Percentiles rank a stretch among this genome's conserved stretches.
phyloP scores from a whole-genome alignment of 2,329 filamentous ascomycete genomes.

The Diplocarpon mali region DNA sequence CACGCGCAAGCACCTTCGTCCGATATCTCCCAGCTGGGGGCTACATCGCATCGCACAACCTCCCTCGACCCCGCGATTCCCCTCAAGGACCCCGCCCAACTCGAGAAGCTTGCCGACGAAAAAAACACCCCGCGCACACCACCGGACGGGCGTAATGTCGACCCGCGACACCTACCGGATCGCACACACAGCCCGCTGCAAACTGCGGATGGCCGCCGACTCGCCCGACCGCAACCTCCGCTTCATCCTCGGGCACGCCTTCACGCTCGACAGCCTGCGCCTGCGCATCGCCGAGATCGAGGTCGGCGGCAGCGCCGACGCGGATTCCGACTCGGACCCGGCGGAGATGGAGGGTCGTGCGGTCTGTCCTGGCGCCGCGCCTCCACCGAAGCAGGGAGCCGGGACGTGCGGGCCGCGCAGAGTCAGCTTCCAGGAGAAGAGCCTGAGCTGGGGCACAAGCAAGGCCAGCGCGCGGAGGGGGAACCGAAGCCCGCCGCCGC shows the following conservation, averaged over 20 bases:
- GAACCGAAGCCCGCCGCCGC: conserved; percentile 10
- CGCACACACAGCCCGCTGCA: neutral
- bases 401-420: neutral
- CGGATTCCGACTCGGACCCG: neutral
- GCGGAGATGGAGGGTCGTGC: neutral
- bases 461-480: neutral
- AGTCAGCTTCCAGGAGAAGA: conserved; percentile 7
- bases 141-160: too few species aligned
- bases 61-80: too few species aligned
- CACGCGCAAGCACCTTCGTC: too few species aligned
- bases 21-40: too few species aligned
- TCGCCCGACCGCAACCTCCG: neutral
- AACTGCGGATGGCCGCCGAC: neutral
- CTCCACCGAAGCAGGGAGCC: neutral
- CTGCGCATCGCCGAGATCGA: conserved; percentile 18
- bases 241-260: conserved; percentile 1
- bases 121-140: too few species aligned
- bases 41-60: too few species aligned
- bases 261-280: conserved; percentile 9
- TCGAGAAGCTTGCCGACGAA: too few species aligned
- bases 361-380: neutral
- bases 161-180: neutral
- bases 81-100: too few species aligned
- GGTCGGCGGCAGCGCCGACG: conserved; percentile 5
- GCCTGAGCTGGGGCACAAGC: neutral